These are phyloP conservation scores for Acanthamoeba castellanii DNA, from an alignment of 208 protist genomes.

Conservation along the genomic window DNA sequence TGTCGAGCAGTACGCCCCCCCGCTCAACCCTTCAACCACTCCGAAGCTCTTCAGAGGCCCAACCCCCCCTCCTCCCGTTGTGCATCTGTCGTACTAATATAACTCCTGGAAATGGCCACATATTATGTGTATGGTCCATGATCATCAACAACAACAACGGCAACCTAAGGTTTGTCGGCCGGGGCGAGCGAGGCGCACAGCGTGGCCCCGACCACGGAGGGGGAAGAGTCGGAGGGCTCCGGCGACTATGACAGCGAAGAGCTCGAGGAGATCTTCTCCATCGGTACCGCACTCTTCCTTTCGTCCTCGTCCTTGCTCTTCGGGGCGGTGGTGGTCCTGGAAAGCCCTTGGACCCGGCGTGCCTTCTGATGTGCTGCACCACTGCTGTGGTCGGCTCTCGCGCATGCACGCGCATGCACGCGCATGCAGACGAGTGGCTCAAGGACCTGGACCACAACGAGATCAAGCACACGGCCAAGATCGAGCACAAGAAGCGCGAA, in stretches of 20 bases:
- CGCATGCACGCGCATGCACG: neutral
- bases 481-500: neutral
- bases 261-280: constrained; percentile 19
- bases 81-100: no score
- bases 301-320: no score
- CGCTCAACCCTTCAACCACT: no score
- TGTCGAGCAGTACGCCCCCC: no score
- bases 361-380: neutral
- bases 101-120: no score
- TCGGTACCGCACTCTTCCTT: neutral
- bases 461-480: neutral
- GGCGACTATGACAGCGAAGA: constrained; percentile 33
- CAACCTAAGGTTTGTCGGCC: neutral
- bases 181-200: neutral
- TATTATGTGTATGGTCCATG: no score
- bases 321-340: neutral
- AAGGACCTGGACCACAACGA: constrained; percentile 46
- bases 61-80: no score
- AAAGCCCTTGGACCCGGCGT: no score
- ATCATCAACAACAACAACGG: no score
- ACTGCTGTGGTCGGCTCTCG: neutral
- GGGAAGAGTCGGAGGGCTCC: neutral
- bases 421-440: constrained; percentile 26
- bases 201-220: neutral
- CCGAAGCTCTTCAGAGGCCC: no score